Evolutionary conservation across 2,329 filamentous ascomycete species (phyloP), one percentile per base, ranked within the genome.

Genomic region (Aspergillus vadensis): DNA sequence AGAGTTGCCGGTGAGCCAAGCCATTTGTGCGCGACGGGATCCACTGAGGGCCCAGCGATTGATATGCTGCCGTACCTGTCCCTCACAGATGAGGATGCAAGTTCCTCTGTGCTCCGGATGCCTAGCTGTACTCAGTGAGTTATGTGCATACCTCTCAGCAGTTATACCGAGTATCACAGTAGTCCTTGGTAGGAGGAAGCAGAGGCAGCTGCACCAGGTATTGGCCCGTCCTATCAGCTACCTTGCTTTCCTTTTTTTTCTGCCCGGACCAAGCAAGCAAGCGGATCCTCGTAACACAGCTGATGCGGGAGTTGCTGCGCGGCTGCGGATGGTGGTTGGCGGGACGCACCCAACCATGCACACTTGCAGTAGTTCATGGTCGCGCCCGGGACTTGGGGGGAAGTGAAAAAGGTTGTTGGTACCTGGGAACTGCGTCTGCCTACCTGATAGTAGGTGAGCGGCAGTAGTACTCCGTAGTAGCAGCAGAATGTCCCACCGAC

Each of bases 301-400:
- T 55, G 53, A 47, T 55, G 53, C 39, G 47, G 55, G 23, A 41
- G 51, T 41, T 54, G 57, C 41, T 44, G 56, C 51, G n/a, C 36
- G 59, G 59, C 58, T 57, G 54, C 55, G 57, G 49, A 25, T 47
- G 55, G 36, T 49, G 61, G 61, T 63, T 63, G 61, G 61, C 15
- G 52, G 59, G 53, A 50, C 61, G 62, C 62, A 61, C 58, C 62
- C 56, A 63, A 53, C 48, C 52, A 61, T 59, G 59, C 62, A 63
- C 59, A 67, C 65, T 62, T 62, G 63, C 65, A 67, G 65, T 64
- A 67, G 63, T 58, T 63, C 36, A 39, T 47, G 43, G 38, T 43
- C 10, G 36, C 53, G 55, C 44, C 56, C 59, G 38, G 59, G 56
- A 52, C 60, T 60, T 57, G 21, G 58, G 55, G 38, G 19, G 44